phyloP scores from a whole-genome alignment of 192 early-diverging fungal species.

The Neocallimastix lanati region DNA sequence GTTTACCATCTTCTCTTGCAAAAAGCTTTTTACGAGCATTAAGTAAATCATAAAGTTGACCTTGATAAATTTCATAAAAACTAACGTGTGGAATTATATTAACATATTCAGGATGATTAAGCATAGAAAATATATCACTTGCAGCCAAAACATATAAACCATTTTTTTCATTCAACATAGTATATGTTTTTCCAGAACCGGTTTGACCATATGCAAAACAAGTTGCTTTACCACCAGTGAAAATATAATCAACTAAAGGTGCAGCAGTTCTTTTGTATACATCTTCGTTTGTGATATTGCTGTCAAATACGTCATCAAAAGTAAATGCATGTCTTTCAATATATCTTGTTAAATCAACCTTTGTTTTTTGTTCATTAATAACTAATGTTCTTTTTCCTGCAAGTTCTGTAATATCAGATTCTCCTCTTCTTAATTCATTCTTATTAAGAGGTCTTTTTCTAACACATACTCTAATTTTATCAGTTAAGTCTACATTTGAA shows the following conservation, averaged over 20 bases:
- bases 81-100: constrained; percentile 68
- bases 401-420: constrained; percentile 67
- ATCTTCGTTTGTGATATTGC: constrained; percentile 54
- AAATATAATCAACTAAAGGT: constrained; percentile 87
- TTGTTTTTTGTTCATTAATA: constrained; percentile 89
- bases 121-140: constrained; percentile 67
- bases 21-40: constrained; percentile 76
- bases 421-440: constrained; percentile 61
- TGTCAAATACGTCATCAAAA: constrained; percentile 94
- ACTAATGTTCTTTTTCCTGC: constrained; percentile 48
- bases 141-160: constrained; percentile 89
- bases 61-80: constrained; percentile 96
- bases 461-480: constrained; percentile 91
- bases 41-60: constrained; percentile 83
- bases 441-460: constrained; percentile 82
- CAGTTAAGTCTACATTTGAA: constrained; percentile 39
- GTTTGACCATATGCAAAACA: constrained; percentile 98
- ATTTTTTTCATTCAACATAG: constrained; percentile 75
- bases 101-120: constrained; percentile 44
- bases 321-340: constrained; percentile 84
- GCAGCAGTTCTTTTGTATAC: constrained; percentile 82
- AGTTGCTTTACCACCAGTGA: constrained; percentile 87
- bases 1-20: constrained; percentile 90
- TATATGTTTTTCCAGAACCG: constrained; percentile 88
- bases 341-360: constrained; percentile 88